Evolutionary conservation across 2,329 filamentous ascomycete species (phyloP).

Genomic region (Arthrobotrys conoides): DNA sequence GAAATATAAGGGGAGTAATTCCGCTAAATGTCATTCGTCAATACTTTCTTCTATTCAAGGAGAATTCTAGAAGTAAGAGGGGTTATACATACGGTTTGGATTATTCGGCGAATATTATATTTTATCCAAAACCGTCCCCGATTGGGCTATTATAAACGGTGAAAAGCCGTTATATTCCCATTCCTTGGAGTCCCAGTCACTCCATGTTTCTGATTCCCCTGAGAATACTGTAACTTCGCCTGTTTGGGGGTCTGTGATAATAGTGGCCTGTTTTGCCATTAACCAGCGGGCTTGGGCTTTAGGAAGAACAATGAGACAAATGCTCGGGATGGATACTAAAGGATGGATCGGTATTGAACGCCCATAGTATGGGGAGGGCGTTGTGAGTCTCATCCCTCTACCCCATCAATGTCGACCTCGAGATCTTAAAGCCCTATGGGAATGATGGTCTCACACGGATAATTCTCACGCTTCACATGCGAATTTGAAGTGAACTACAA

Average conservation of each 20-base stretch:
- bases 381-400: background rate
- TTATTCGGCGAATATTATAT: background rate
- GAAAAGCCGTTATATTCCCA: background rate
- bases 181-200: background rate
- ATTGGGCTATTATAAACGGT: background rate
- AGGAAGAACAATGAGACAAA: background rate
- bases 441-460: no score
- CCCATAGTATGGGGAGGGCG: background rate
- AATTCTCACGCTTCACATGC: no score
- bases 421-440: background rate
- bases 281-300: background rate
- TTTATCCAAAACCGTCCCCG: background rate
- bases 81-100: background rate
- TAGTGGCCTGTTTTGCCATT: background rate
- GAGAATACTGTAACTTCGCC: background rate
- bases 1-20: background rate
- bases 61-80: background rate
- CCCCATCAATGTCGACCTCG: background rate
- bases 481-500: background rate
- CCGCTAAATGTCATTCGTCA: background rate
- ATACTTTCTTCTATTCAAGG: no score
- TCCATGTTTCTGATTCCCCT: background rate
- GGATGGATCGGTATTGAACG: background rate
- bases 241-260: background rate
- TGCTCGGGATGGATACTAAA: background rate